phyloP scores from a whole-genome alignment of 495 filamentous ascomycete species.

The Aspergillus diversus region DNA sequence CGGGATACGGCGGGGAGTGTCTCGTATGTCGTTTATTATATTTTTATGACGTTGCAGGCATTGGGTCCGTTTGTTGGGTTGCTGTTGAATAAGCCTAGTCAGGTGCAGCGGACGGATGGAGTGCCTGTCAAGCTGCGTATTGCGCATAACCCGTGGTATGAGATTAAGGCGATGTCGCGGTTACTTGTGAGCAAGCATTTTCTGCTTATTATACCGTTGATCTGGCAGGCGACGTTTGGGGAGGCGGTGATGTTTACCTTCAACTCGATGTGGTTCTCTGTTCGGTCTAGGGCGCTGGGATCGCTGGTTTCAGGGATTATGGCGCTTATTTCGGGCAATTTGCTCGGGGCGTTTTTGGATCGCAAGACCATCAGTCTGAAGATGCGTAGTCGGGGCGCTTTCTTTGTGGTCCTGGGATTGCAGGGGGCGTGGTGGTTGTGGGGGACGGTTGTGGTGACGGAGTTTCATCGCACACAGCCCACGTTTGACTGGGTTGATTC shows the following conservation, averaged over 20 bases:
- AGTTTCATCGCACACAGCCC: slow-evolving; percentile 53
- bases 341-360: slow-evolving; percentile 62
- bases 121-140: slow-evolving; percentile 55
- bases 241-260: slow-evolving; percentile 69
- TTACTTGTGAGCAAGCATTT: slow-evolving; percentile 58
- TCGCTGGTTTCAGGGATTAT: slow-evolving; percentile 65
- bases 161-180: slow-evolving; percentile 54
- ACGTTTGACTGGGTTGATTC: slow-evolving; percentile 59
- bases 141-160: slow-evolving; percentile 46
- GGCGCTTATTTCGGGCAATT: slow-evolving; percentile 58
- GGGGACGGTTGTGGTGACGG: slow-evolving; percentile 58
- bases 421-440: slow-evolving; percentile 67
- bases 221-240: slow-evolving; percentile 62
- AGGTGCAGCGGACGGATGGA: slow-evolving; percentile 62
- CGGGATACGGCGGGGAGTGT: slow-evolving; percentile 59
- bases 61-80: slow-evolving; percentile 58
- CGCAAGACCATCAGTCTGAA: slow-evolving; percentile 50
- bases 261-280: slow-evolving; percentile 61
- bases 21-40: slow-evolving; percentile 60
- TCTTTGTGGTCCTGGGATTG: slow-evolving; percentile 49
- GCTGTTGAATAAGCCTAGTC: slow-evolving; percentile 53
- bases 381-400: slow-evolving; percentile 46
- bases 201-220: slow-evolving; percentile 60
- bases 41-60: slow-evolving; percentile 66
- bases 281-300: slow-evolving; percentile 63